Evolutionary conservation across 345 rosid species (phyloP).

Genomic region (Syzygium aromaticum): DNA sequence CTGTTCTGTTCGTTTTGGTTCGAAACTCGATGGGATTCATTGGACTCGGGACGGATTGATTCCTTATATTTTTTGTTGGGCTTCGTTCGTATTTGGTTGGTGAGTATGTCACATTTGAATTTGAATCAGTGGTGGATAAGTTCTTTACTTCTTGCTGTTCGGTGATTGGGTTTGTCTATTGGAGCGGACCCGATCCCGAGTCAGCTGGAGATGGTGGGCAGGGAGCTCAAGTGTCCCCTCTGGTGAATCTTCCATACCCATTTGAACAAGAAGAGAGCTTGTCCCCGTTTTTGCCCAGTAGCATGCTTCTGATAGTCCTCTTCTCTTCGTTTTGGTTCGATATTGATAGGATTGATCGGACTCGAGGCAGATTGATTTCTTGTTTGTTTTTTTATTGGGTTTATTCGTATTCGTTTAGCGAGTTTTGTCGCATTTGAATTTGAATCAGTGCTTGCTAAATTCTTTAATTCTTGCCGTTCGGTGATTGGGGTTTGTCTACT

Average conservation of each 20-base stretch:
- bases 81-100: neutral
- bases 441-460: neutral
- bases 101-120: neutral
- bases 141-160: neutral
- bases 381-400: neutral
- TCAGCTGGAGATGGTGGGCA: slow-evolving; percentile 84
- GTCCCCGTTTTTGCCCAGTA: neutral
- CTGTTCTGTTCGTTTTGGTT: neutral
- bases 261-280: neutral
- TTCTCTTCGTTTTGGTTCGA: neutral
- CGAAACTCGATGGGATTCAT: neutral
- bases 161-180: neutral
- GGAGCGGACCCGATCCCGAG: slow-evolving; percentile 37
- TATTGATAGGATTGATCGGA: neutral
- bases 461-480: neutral
- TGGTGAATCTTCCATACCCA: slow-evolving; percentile 34
- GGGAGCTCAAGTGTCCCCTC: slow-evolving; percentile 91
- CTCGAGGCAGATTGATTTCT: neutral
- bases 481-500: neutral
- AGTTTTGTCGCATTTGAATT: neutral
- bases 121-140: neutral
- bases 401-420: neutral
- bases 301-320: neutral
- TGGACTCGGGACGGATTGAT: neutral
- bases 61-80: neutral